phyloP scores from a whole-genome alignment of 768 basidiomycete genomes.

The Podaxis mareebaensis region DNA sequence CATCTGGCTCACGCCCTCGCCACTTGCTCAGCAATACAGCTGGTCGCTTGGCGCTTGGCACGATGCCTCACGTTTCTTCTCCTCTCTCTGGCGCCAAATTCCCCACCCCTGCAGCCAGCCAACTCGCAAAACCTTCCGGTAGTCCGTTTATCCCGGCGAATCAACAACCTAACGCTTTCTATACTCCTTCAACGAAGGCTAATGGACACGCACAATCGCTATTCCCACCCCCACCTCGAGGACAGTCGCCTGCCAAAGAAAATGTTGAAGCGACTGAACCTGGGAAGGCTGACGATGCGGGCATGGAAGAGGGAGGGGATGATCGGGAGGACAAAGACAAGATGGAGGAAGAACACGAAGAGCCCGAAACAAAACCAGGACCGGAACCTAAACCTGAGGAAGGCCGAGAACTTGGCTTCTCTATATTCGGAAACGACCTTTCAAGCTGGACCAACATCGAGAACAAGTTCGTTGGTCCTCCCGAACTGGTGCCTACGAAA shows the following conservation, averaged over 20 bases:
- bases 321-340: neutral
- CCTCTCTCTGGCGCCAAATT: conserved; percentile 32
- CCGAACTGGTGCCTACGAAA: conserved; percentile 23
- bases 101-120: conserved; percentile 19
- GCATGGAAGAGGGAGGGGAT: conserved; percentile 22
- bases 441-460: neutral
- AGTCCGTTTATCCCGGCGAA: conserved; percentile 50
- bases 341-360: conserved; percentile 21
- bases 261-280: conserved; percentile 5
- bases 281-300: conserved; percentile 22
- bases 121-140: conserved; percentile 21
- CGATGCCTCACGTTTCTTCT: conserved; percentile 25
- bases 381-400: conserved; percentile 18
- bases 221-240: conserved; percentile 25
- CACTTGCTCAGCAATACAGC: conserved; percentile 29
- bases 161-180: conserved; percentile 65
- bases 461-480: conserved; percentile 10
- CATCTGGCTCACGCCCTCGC: conserved; percentile 18
- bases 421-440: conserved; percentile 26
- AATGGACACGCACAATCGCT: conserved; percentile 31
- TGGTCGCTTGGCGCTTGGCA: conserved; percentile 24
- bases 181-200: conserved; percentile 44
- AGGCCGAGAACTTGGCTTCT: conserved; percentile 26
- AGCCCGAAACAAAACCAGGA: conserved; percentile 16
- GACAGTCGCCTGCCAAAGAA: neutral